A percentile compares a stretch with the other conserved stretches of the same genome.
Conservation (phyloP, 1,284 basidiomycete genomes). For the Ustilago cynodontis region DNA sequence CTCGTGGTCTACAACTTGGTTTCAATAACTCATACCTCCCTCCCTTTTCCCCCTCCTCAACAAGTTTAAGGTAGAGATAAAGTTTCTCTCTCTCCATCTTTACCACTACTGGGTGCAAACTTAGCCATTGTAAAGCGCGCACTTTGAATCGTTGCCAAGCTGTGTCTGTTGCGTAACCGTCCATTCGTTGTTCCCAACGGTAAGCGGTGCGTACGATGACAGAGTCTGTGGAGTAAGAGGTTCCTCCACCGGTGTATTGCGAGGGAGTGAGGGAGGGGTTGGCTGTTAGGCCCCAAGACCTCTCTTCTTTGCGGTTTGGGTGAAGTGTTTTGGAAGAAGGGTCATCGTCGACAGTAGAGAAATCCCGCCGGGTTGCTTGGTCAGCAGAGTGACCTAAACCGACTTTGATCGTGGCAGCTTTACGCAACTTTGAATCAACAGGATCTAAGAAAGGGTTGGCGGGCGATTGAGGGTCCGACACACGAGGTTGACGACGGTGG, state of each 20-base stretch:
- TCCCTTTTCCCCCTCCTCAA: slow-evolving; percentile 2
- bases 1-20: slow-evolving; percentile 8
- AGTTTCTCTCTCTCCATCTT: slow-evolving; percentile 44
- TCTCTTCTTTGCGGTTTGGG: slow-evolving; percentile 68
- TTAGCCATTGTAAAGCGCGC: slow-evolving; percentile 44
- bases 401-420: slow-evolving; percentile 46
- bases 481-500: background rate
- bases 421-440: slow-evolving; percentile 36
- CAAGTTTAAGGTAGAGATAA: slow-evolving; percentile 49
- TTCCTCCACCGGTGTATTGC: slow-evolving; percentile 77
- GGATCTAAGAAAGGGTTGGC: slow-evolving; percentile 34
- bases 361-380: slow-evolving; percentile 73
- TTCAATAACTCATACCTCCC: slow-evolving; percentile 35
- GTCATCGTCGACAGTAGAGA: slow-evolving; percentile 76
- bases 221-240: slow-evolving; percentile 77
- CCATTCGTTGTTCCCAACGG: slow-evolving; percentile 51
- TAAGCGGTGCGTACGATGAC: slow-evolving; percentile 53
- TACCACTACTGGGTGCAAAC: slow-evolving; percentile 43
- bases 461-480: background rate
- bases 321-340: background rate
- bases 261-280: slow-evolving; percentile 58
- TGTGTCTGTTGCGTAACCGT: slow-evolving; percentile 32
- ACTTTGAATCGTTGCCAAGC: slow-evolving; percentile 35
- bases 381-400: slow-evolving; percentile 77
- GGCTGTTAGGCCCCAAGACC: slow-evolving; percentile 74